Evolutionary conservation across 2,329 filamentous ascomycete species (phyloP), one percentile per base, ranked within the genome.

Genomic region (Aschersonia sp.): DNA sequence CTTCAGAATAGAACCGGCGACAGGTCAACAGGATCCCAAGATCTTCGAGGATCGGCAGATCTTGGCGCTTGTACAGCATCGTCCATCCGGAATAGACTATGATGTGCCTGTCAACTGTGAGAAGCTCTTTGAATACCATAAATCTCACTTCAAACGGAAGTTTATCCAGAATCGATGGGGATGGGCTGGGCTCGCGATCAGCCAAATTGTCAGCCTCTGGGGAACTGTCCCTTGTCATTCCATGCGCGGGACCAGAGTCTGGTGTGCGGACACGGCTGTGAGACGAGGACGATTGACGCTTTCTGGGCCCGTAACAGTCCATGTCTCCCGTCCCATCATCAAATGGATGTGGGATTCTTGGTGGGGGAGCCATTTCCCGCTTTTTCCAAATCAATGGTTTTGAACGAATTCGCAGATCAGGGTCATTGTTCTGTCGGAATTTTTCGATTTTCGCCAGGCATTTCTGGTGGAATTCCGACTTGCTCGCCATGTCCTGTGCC

Each of bases 21-120:
- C 52, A 1, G 49, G 47, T 4, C 51, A 54, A 56, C 64, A 68
- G 2, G 58, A 60, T 4, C 51, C 46, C 30, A 76, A 56, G 42
- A 77, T 63, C 0, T 50, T 51, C 2, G 62, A 57, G 7, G 63
- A 50, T 0, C 73, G 60, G 0, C 1, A 59, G 52, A 6, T 52
- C 55, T 45, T 58, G 45, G 30, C 58, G 55, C 33, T 56, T 55
- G 46, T 59, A 65, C 4, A 66, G 55, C 2, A 55, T 50, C 22
- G 51, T 59, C 66, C 66, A 68, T 10, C 56, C 55, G 9, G 56
- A 53, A 32, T 63, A 58, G 4, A 67, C 63, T 5, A 54, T 55
- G 29, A 70, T 60, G 1, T 61, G 56, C 6, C 55, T 51, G 6
- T 58, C 33, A 2, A 59, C 54, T 2, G 63, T 53, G 6, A 69